Percentiles rank a stretch among this genome's conserved stretches.
Evolutionary conservation across 345 rosid species (phyloP).

Genomic region (Gossypium rotundifolium): DNA sequence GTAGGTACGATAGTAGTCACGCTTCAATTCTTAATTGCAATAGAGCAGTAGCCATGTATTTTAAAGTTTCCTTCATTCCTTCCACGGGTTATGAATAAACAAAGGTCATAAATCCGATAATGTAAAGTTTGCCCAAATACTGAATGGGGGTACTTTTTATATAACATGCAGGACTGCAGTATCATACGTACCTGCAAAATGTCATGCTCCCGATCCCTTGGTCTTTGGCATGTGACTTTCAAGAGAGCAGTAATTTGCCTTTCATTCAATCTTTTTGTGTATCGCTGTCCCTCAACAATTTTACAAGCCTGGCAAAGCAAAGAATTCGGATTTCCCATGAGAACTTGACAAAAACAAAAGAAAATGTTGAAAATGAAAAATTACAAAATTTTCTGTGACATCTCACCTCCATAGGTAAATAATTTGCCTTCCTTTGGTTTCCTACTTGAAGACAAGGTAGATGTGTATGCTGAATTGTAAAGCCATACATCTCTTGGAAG

Average conservation of each 20-base stretch:
- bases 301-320: slow-evolving; percentile 70
- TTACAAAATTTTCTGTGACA: not conserved
- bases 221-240: slow-evolving; percentile 95
- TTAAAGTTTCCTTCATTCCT: not conserved
- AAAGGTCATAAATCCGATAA: not conserved
- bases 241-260: slow-evolving; percentile 88
- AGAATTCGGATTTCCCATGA: slow-evolving; percentile 5
- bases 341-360: not conserved
- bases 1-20: not conserved
- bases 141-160: too few relatives aligned
- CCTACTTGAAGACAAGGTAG: slow-evolving; percentile 99
- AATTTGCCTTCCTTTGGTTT: slow-evolving; percentile 93
- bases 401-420: slow-evolving; percentile 97
- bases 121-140: not conserved
- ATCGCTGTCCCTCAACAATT: slow-evolving; percentile 95
- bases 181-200: slow-evolving; percentile 50
- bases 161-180: not conserved
- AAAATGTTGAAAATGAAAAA: not conserved
- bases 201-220: slow-evolving; percentile 84
- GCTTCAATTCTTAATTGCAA: not conserved
- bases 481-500: slow-evolving; percentile 98
- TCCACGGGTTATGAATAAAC: not conserved
- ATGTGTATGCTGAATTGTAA: slow-evolving; percentile 83
- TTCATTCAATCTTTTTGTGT: slow-evolving; percentile 88
- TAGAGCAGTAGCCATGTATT: not conserved